Conservation (phyloP, 2,329 filamentous ascomycete genomes). For the Fusarium incarnatum region DNA sequence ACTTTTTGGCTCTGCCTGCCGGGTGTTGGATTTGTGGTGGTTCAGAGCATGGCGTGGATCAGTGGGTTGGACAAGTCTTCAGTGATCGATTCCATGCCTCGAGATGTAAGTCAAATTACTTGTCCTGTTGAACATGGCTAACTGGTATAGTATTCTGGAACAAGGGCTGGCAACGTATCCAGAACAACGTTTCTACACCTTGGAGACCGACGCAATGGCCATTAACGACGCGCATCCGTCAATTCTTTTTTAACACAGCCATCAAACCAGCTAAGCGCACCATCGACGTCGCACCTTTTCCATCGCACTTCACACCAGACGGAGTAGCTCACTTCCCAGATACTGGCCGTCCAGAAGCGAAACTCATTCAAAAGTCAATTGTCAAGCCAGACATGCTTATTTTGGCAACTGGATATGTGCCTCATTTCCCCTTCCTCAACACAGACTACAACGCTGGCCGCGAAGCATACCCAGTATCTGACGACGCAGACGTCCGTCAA, state of each 20-base stretch:
- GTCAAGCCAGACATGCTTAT: constrained; percentile 58
- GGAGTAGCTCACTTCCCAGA: constrained; percentile 25
- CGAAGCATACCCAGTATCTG: constrained; percentile 55
- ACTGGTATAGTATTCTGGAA: neutral
- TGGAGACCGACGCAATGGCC: constrained; percentile 1
- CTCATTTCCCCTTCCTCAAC: constrained; percentile 55
- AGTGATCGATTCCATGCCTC: constrained; percentile 1
- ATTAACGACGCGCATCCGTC: neutral
- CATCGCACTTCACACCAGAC: neutral
- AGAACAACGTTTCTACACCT: neutral
- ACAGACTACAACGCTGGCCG: neutral
- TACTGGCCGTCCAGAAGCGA: constrained; percentile 26
- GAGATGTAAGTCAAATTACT: neutral
- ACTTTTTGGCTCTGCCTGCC: neutral
- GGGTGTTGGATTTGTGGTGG: neutral
- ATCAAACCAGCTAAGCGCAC: neutral
- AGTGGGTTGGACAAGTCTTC: constrained; percentile 32
- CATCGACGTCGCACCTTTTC: neutral
- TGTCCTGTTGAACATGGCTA: rapidly evolving
- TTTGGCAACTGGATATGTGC: constrained; percentile 59
- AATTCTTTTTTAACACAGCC: neutral
- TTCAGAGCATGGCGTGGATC: constrained; percentile 17
- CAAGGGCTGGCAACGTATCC: neutral
- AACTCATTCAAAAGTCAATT: neutral
- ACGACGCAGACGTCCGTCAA: constrained; percentile 61